Evolutionary conservation across 257 asterid species (phyloP), one percentile per base, ranked within the genome.

Genomic region (Perilla frutescens): DNA sequence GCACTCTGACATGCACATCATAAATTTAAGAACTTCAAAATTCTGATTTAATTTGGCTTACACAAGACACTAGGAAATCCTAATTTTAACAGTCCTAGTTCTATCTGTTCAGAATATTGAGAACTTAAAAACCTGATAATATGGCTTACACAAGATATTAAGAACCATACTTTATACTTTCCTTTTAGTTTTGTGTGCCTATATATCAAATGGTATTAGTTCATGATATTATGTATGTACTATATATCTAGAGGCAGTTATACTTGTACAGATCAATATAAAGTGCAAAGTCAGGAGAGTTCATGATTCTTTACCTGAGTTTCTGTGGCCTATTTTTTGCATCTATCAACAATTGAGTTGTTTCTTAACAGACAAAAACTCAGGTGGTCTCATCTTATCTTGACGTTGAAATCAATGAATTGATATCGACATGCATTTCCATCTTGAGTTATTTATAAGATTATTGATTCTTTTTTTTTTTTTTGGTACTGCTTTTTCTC

Each of bases 401-500:
- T 48, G 54, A 37, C 15, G 37, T 37, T 44, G 12, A 39, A 36
- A 15, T 26, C 39, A 37, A 1, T 26, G 5, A 53, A 13, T 12
- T 39, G 20, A 14, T 37, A 29, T 62, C 47, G 14, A 34, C 68
- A 36, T 32, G 41, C 39, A 41, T 32, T 49, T 32, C 72, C 72
- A 34, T 6, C 68, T 54, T 54, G 3, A 63, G 13, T 68, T 48
- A 2, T 31, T 8, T 41, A 39, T 39, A 31, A 7, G 20, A 56
- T 47, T 40, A 49, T 62, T 69, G 41, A 70, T 68, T 66, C n/a
- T 57, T 65, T 32, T 20, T 20, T 20, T n/a, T 15, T 45, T 50
- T 61, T 55, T 36, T 11, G 43, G 53, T 60, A 40, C 70, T 79
- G 66, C 44, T 66, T 76, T 20, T 77, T 64, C 44, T 75, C 77